Conservation (phyloP, 306 rosid species). For the Cicer arietinum region DNA sequence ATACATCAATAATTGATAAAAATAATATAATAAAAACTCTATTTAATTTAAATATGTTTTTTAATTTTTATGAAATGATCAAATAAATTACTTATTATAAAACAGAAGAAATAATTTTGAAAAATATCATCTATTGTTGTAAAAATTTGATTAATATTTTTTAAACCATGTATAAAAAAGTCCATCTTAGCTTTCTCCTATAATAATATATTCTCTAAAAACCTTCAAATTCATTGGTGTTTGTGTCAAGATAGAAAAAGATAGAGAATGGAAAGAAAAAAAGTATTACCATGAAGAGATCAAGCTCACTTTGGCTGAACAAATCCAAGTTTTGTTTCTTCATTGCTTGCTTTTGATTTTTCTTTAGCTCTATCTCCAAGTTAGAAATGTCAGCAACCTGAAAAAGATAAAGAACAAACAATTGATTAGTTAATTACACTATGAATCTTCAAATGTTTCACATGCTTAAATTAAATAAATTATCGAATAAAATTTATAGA, state of each 20-base stretch:
- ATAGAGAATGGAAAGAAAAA: not conserved
- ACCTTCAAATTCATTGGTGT: constrained; percentile 29
- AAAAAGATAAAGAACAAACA: not conserved
- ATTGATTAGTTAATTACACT: not conserved
- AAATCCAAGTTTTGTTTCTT: constrained; percentile 49
- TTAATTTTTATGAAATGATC: too few relatives aligned
- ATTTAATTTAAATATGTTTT: too few relatives aligned
- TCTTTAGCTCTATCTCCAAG: constrained; percentile 50
- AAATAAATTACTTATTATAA: too few relatives aligned
- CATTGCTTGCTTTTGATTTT: constrained; percentile 50
- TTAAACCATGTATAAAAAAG: too few relatives aligned
- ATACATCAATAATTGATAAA: too few relatives aligned
- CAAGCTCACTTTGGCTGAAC: constrained; percentile 70
- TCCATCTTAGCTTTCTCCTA: too few relatives aligned
- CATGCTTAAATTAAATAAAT: not conserved
- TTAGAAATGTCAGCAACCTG: constrained; percentile 66
- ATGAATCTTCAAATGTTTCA: constrained; percentile 12
- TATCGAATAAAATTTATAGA: not conserved
- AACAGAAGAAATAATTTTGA: too few relatives aligned
- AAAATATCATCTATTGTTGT: too few relatives aligned
- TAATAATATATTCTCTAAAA: not conserved
- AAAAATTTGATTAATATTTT: too few relatives aligned
- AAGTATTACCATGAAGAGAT: constrained; percentile 77
- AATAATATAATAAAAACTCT: too few relatives aligned
- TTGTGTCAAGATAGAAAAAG: not conserved